Evolutionary conservation across 768 basidiomycete species (phyloP), one percentile per base, ranked within the genome.

Genomic region (Pleurotus eryngii): DNA sequence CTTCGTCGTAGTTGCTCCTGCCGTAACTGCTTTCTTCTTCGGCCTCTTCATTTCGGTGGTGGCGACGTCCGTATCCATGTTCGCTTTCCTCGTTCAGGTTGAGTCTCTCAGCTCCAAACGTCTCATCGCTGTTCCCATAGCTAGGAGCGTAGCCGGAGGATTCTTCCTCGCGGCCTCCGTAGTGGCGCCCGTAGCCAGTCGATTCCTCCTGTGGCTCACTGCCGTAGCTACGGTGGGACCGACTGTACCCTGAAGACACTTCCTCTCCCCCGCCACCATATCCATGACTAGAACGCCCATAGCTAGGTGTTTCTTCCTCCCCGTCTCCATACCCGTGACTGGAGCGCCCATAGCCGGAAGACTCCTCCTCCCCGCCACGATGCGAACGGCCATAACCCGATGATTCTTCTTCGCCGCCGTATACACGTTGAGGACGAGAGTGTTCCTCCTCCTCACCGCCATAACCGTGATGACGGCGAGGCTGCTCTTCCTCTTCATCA

Each of bases 31-130:
- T 35, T 35, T 35, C 30, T 35, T 35, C 30, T 35, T 35, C 30
- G 30, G 30, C 30, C 30, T 60, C 63, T 38, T 69, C 60, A 46
- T 61, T 58, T 46, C 60, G 62, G 37, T 58, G 39, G 27, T 59
- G 30, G 47, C 55, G 54, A 11, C 63, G 54, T 51, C 54, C 57
- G 9, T 64, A 56, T 8, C 69, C 66, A 38, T 71, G 71, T 11
- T 74, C 72, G 38, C 70, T 68, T 17, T 71, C 72, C 42, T 72
- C 67, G 35, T 69, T 64, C 43, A 82, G 68, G 51, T 75, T 77
- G 55, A 82, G 64, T n/a, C 76, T 71, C 62, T 82, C 82, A 5
- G 74, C 79, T 3, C 81, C 81, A 65, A 76, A 83, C 2, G 82
- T 83, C 48, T 83, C 80, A 27, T 74, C 66, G 55, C 67, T 59